Conservation (phyloP, 371 early-diverging fungal genomes). For the Chytridiales sp. region DNA sequence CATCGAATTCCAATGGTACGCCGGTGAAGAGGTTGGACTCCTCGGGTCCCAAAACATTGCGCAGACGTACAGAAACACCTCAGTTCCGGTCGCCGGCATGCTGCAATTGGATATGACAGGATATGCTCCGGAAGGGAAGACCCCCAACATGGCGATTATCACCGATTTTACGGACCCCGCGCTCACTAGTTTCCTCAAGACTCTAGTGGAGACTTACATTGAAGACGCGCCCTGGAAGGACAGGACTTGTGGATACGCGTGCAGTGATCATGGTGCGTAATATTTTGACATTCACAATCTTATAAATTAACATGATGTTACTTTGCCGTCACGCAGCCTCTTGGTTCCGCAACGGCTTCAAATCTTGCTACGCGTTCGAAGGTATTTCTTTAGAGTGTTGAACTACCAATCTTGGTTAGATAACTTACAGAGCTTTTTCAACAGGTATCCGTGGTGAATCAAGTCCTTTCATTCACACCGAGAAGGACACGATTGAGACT, state of each 20-base stretch:
- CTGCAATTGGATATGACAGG: slow-evolving; percentile 84
- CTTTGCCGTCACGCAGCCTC: no score
- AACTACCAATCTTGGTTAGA: slow-evolving; percentile 3
- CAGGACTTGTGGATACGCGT: no score
- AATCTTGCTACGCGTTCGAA: slow-evolving; percentile 81
- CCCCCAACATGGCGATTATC: slow-evolving; percentile 73
- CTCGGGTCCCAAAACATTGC: slow-evolving; percentile 88
- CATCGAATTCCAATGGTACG: slow-evolving; percentile 92
- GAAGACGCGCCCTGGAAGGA: no score
- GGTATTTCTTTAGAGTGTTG: no score
- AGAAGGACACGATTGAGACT: slow-evolving; percentile 65
- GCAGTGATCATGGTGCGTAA: slow-evolving; percentile 91
- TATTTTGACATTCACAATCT: no score
- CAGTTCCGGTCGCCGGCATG: slow-evolving; percentile 59
- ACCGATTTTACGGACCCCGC: slow-evolving; percentile 77
- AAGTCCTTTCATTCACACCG: slow-evolving; percentile 66
- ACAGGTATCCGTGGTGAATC: no score
- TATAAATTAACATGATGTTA: no score
- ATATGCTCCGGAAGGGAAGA: slow-evolving; percentile 54
- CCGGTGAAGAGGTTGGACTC: slow-evolving; percentile 41
- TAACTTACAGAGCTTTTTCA: slow-evolving; percentile 11
- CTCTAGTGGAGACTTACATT: background rate
- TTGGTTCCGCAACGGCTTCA: slow-evolving; percentile 82
- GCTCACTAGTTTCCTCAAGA: slow-evolving; percentile 65
- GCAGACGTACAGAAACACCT: slow-evolving; percentile 58